These are phyloP conservation scores for Psilocybe azurescens DNA, from an alignment of 768 basidiomycete species.

Conservation along the genomic window DNA sequence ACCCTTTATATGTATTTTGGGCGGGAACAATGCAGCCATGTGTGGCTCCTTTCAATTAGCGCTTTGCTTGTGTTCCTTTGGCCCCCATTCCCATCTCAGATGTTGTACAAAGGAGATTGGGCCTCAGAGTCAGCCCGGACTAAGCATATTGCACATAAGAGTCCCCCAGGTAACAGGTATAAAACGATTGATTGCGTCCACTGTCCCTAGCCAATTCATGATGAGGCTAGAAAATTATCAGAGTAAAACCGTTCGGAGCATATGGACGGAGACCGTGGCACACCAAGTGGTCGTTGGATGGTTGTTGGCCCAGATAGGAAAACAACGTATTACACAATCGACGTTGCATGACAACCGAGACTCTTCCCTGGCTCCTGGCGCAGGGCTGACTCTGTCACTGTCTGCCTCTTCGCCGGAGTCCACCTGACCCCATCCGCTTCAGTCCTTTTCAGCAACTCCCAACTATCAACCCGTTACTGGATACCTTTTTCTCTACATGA, in stretches of 20 bases:
- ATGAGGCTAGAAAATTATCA: no score
- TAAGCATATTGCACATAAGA: neutral
- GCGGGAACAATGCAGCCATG: conserved; percentile 20
- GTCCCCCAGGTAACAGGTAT: conserved; percentile 6
- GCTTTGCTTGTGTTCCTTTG: neutral
- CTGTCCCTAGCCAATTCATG: neutral
- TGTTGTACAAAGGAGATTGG: neutral
- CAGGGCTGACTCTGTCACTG: no score
- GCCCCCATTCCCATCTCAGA: neutral
- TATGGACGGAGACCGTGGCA: neutral
- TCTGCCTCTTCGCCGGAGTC: no score
- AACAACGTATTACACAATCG: neutral
- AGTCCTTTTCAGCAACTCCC: no score
- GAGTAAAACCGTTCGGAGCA: neutral
- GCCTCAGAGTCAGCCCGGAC: neutral
- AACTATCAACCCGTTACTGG: neutral
- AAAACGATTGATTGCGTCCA: conserved; percentile 13
- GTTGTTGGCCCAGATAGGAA: conserved; percentile 2
- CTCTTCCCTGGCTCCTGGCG: neutral
- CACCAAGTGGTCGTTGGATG: neutral
- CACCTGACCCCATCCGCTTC: no score
- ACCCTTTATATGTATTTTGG: conserved; percentile 15
- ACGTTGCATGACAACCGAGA: neutral
- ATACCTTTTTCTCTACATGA: neutral
- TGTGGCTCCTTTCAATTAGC: conserved; percentile 9